phyloP scores from a whole-genome alignment of 129 eudicot species.

The Arctium minus region DNA sequence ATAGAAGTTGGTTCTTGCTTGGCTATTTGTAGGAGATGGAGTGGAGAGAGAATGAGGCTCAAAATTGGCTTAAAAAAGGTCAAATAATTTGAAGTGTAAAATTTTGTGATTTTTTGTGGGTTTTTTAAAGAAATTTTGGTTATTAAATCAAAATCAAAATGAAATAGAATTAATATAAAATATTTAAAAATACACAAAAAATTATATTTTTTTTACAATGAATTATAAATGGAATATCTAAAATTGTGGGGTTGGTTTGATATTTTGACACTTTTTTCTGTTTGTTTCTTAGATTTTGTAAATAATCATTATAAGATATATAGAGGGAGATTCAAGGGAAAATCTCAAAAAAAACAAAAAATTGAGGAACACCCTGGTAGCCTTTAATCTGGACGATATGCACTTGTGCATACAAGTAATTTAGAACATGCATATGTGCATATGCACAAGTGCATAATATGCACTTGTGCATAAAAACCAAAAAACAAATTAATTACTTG shows the following conservation, averaged over 20 bases:
- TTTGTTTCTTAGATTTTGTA: background rate
- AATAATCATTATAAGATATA: background rate
- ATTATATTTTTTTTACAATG: too few species aligned
- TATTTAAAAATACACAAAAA: too few species aligned
- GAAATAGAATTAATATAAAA: too few species aligned
- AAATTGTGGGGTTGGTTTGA: background rate
- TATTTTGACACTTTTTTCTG: background rate
- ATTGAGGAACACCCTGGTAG: too few species aligned
- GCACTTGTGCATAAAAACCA: too few species aligned
- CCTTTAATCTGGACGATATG: too few species aligned
- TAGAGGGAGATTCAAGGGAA: too few species aligned
- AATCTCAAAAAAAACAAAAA: too few species aligned
- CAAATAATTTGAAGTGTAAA: background rate
- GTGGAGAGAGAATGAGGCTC: conserved; percentile 2
- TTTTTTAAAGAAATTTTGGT: background rate
- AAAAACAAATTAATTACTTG: too few species aligned
- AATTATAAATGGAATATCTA: background rate
- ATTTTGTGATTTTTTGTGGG: background rate
- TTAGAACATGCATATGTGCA: too few species aligned
- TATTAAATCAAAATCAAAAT: background rate
- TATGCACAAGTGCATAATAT: too few species aligned
- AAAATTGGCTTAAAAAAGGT: background rate
- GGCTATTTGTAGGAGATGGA: conserved; percentile 17
- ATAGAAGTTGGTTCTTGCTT: conserved; percentile 18
- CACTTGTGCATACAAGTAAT: too few species aligned